These are phyloP conservation scores for Nitzschia putrida DNA, from an alignment of 108 stramenopile genomes.

Conservation along the genomic window DNA sequence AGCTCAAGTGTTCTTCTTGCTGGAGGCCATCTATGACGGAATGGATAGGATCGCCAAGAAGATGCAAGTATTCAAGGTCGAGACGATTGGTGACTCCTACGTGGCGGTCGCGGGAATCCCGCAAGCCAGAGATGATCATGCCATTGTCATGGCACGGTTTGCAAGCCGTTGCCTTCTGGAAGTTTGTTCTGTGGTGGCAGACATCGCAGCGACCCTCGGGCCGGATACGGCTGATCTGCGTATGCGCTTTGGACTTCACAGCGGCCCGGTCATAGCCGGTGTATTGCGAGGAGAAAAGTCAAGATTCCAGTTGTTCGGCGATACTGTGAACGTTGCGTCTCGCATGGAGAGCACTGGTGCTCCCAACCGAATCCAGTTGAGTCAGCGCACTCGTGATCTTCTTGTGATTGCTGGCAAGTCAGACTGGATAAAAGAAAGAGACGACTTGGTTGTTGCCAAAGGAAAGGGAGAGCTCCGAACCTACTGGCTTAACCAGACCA, in stretches of 20 bases:
- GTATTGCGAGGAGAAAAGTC: slow-evolving; percentile 27
- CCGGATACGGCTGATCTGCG: slow-evolving; percentile 20
- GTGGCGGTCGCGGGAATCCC: slow-evolving; percentile 47
- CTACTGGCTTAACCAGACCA: slow-evolving; percentile 34
- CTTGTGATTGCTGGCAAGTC: slow-evolving; percentile 44
- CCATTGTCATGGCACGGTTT: slow-evolving; percentile 43
- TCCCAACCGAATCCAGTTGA: slow-evolving; percentile 46
- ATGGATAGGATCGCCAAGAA: slow-evolving; percentile 48
- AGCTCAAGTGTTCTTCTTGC: slow-evolving; percentile 48
- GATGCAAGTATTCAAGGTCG: slow-evolving; percentile 57
- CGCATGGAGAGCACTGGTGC: slow-evolving; percentile 35
- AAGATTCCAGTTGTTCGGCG: slow-evolving; percentile 35
- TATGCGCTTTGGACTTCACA: slow-evolving; percentile 52
- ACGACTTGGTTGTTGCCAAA: slow-evolving; percentile 42
- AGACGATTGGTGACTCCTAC: slow-evolving; percentile 61
- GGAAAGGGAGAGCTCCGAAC: slow-evolving; percentile 59
- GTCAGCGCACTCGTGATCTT: slow-evolving; percentile 39
- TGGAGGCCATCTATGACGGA: slow-evolving; percentile 45
- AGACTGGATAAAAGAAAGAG: slow-evolving; percentile 46
- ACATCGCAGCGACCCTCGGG: neutral
- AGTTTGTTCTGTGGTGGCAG: slow-evolving; percentile 20
- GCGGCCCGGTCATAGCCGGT: slow-evolving; percentile 24
- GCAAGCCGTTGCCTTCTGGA: slow-evolving; percentile 32
- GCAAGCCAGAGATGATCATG: slow-evolving; percentile 27
- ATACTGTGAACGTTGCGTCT: slow-evolving; percentile 29